Base-by-base conservation (phyloP, 192 early-diverging fungal species). In the Coemansia sp. region DNA sequence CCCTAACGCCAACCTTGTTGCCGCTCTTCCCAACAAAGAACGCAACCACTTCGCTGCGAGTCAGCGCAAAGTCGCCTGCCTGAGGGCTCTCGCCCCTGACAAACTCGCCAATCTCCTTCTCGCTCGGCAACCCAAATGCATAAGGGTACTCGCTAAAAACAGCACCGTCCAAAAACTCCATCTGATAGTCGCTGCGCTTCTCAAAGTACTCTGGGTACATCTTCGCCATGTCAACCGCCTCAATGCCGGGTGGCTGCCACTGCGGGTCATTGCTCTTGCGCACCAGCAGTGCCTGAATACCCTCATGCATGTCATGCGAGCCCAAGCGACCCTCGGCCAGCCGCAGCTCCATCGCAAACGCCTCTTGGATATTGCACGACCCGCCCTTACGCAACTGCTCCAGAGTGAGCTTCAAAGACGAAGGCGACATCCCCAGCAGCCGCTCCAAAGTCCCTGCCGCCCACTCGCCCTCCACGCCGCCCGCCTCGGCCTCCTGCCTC, bases 391-490 rank as follows among this genome's bases (percentile, higher is more conserved):
- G 85, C 60, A 98, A 82, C 83, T 93, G 89, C 65, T 86, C 86
- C 24, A 97, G 82, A 6, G 95, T 93, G 8, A 98, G 88, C 75
- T 94, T 94, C 70, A 96, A 84, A 34, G 91, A 92, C 9, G 90
- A 92, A 4, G 97, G 97, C 20, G 93, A 95, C 79, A 92, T 85
- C 21, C 55, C 65, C 35, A 79, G 67, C 37, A 99, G 69, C 26
- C 69, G 77, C 11, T 75, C 84, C 20, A 93, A 71, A 6, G 93
- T 93, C 60, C 85, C 75, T 13, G 74, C 43, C 3, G 90, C 90
- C 90, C 92, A 97, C 24, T 65, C 76, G 1, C 35, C 39, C 21
- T 23, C 31, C 35, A 18, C 58, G 7, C 8, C 14, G 11, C 18
- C 20, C 9, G 53, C 16, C 59, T 73, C 61, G 3, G 71, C 65